Evolutionary conservation across 441 rosid species (phyloP).

Genomic region (Pelargonium cotyledonis): DNA sequence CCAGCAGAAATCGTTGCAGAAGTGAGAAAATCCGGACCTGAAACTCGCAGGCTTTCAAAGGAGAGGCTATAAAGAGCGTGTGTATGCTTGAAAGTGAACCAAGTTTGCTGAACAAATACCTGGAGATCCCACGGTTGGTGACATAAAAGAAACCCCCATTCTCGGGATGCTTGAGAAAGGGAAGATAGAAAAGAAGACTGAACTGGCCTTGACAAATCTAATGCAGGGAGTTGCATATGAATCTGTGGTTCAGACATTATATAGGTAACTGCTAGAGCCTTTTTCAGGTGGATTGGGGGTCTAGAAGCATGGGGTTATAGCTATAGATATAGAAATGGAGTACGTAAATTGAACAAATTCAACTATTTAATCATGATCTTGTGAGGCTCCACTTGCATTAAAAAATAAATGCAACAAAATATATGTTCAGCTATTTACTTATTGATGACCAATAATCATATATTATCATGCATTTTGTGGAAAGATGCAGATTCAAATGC

Average conservation of each 20-base stretch:
- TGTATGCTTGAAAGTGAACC: slow-evolving; percentile 40
- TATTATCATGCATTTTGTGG: slow-evolving; percentile 5
- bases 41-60: slow-evolving; percentile 53
- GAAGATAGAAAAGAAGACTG: slow-evolving; percentile 31
- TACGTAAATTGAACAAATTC: not conserved
- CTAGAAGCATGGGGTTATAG: slow-evolving; percentile 27
- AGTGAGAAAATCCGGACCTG: slow-evolving; percentile 50
- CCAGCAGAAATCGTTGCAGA: slow-evolving; percentile 44
- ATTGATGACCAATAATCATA: slow-evolving; percentile 17
- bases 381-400: no score
- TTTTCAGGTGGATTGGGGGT: slow-evolving; percentile 18
- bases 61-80: slow-evolving; percentile 60
- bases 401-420: no score
- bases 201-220: slow-evolving; percentile 51
- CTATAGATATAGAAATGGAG: slow-evolving; percentile 18
- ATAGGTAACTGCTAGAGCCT: slow-evolving; percentile 12
- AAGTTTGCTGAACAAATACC: slow-evolving; percentile 30
- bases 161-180: slow-evolving; percentile 48
- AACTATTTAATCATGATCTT: not conserved
- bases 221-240: slow-evolving; percentile 45
- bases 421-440: not conserved
- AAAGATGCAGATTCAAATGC: slow-evolving; percentile 1
- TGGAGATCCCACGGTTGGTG: slow-evolving; percentile 55
- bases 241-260: slow-evolving; percentile 29
- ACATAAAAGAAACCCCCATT: slow-evolving; percentile 65